Base-by-base conservation (phyloP, 2,329 filamentous ascomycete genomes). In the Talaromyces sp. region DNA sequence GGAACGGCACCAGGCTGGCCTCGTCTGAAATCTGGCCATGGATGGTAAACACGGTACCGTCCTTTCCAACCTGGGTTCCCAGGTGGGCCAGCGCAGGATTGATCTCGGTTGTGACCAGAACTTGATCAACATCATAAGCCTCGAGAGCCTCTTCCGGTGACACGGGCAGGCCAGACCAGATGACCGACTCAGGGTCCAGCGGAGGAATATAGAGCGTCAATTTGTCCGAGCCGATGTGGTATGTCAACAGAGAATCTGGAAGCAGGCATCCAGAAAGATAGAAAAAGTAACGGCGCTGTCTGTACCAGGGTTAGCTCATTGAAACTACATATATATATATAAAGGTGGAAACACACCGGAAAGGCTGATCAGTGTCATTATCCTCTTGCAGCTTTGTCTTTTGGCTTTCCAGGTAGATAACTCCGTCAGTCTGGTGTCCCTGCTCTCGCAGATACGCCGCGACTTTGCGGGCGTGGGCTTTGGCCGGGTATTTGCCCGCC, bases 141-240 rank as follows among this genome's bases (percentile, higher is more conserved):
- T 84, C 77, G 63, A 89, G 78, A 7, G 93, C 93, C 70, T 97
- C 89, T 49, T 89, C 83, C 35, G 83, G 78, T 38, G 87, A 90
- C 63, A 96, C 80, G 0, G 93, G 95, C 17, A 98, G 83, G 13
- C 95, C 95, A 29, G 89, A 90, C 93, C 93, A 99, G 71, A 98
- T 91, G 61, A 98, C 92, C 58, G 87, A 87, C 50, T 95, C 90
- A n/a, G 91, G 85, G 67, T 96, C 87, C 68, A 89, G 84, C 17
- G 92, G 90, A 2, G 95, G 93, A 68, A 99, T 93, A 78, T 93
- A 99, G 55, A 99, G 86, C 2, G 88, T 96, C 46, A 93, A 84
- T 67, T 86, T 86, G 65, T 86, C 83, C 54, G 85, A 82, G 52
- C 84, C 80, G 61, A 96, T 88, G 65, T 96, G 88, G 80, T 97